Conservation (phyloP, 106 monocot genomes). For the Triglochin maritima region DNA sequence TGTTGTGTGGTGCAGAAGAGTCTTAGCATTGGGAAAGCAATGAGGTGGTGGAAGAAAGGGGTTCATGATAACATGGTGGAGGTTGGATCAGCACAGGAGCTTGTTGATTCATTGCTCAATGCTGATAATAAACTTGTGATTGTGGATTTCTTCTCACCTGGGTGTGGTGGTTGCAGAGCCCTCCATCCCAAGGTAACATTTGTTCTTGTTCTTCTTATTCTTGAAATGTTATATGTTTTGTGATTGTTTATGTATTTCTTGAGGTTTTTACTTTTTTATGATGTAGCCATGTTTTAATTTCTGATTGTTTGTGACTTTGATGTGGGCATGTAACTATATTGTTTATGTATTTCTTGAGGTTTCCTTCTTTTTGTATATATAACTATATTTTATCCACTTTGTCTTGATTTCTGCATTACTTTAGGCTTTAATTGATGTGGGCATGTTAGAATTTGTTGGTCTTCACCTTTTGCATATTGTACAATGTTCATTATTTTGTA, state of each 20-base stretch:
- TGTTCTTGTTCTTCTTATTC: neutral
- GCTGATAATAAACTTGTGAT: constrained; percentile 66
- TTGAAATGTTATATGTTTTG: neutral
- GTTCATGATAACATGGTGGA: constrained; percentile 89
- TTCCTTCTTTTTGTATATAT: too few species aligned
- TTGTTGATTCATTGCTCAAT: constrained; percentile 51
- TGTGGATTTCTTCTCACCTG: constrained; percentile 90
- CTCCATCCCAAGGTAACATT: constrained; percentile 72
- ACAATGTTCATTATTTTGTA: too few species aligned
- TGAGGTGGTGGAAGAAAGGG: constrained; percentile 88
- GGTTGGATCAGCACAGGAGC: constrained; percentile 60
- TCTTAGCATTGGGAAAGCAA: constrained; percentile 34
- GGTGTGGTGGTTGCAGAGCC: constrained; percentile 78
- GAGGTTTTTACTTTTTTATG: neutral
- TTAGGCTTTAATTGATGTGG: too few species aligned
- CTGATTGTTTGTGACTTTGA: too few species aligned
- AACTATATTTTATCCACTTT: too few species aligned
- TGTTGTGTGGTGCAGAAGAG: constrained; percentile 34
- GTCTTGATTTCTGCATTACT: too few species aligned
- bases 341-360: too few species aligned
- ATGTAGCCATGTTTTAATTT: too few species aligned
- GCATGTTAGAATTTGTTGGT: too few species aligned
- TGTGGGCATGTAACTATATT: too few species aligned
- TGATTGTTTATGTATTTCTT: neutral
- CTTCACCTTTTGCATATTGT: too few species aligned